phyloP scores from a whole-genome alignment of 305 asterid genomes.

The Fraxinus ornus region DNA sequence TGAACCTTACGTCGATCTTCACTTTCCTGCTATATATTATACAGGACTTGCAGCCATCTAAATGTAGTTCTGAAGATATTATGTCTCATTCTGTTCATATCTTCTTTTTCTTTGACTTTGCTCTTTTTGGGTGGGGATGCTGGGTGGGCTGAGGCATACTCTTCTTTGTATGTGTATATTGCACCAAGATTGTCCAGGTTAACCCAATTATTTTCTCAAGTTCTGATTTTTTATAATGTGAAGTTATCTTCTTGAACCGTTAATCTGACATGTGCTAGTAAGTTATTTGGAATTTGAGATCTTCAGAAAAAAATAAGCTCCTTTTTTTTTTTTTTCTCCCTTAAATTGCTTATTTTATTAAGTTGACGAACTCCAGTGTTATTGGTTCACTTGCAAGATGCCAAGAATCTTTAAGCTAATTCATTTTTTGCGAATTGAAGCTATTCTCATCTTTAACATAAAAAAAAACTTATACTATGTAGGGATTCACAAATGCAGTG shows the following conservation, averaged over 20 bases:
- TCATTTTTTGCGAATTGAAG: not conserved
- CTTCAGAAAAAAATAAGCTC: not conserved
- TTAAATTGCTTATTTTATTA: not conserved
- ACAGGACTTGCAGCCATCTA: not conserved
- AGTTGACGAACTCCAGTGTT: not conserved
- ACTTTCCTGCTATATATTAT: not conserved
- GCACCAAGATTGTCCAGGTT: not conserved
- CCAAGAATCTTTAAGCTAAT: not conserved
- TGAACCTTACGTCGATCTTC: not conserved
- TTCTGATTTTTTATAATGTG: not conserved
- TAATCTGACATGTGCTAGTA: not conserved
- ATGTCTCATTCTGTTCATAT: not conserved
- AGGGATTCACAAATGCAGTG: slow-evolving; percentile 97
- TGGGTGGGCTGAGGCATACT: not conserved
- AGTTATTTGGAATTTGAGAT: not conserved
- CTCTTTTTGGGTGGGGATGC: not conserved
- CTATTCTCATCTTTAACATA: not conserved
- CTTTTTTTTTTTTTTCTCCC: not conserved
- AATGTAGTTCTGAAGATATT: not conserved
- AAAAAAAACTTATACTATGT: slow-evolving; percentile 20
- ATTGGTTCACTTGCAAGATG: not conserved
- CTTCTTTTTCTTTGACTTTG: not conserved
- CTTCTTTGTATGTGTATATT: not conserved
- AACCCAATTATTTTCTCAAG: not conserved
- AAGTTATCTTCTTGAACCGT: not conserved